Evolutionary conservation across 2,329 filamentous ascomycete genomes (phyloP), one percentile per base, ranked within the genome.

Genomic region (Bipolaris oryzae): DNA sequence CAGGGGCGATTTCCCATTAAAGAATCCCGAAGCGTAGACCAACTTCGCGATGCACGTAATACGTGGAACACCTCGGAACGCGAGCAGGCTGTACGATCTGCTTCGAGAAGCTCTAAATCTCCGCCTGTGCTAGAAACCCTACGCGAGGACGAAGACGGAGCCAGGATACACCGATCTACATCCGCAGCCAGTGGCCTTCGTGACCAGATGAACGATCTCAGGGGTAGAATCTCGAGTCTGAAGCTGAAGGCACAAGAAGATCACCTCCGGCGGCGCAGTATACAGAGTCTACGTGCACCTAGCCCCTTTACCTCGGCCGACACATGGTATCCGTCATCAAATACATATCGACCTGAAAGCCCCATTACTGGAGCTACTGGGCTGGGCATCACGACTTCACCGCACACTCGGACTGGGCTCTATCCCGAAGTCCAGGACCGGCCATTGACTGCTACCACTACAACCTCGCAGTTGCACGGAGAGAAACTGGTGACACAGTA

Each of bases 181-280:
- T 94, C 91, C 0, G 87, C 87, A n/a, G 83, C 88, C 70, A 86
- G 88, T 7, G 85, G 87, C 68, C 80, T 96, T 41, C 91, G 91
- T 58, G 89, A 92, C 63, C 92, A 96, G 73, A 91, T 96, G 85
- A 87, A 89, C 53, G 91, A 90, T 50, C 81, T 96, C 44, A 93
- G 92, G 71, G 91, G 90, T 57, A 91, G 92, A 68, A 92, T 96
- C 34, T 93, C 91, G 1, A 89, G 82, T 15, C 76, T 96, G 39
- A 89, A 90, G 66, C 87, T 92, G 60, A 88, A 91, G 66, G 89
- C 91, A 0, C 85, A 89, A 18, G 90, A 89, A 55, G 92, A 96
- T 66, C 92, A 85, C 65, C 76, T 96, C 67, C 88, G 90, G 68
- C 85, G 92, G 48, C 85, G 88, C 53, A 96, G 91, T 73, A 75